A percentile compares a stretch with the other conserved stretches of the same genome.
Conservation (phyloP, 768 basidiomycete species). For the Mrakia blollopis region DNA sequence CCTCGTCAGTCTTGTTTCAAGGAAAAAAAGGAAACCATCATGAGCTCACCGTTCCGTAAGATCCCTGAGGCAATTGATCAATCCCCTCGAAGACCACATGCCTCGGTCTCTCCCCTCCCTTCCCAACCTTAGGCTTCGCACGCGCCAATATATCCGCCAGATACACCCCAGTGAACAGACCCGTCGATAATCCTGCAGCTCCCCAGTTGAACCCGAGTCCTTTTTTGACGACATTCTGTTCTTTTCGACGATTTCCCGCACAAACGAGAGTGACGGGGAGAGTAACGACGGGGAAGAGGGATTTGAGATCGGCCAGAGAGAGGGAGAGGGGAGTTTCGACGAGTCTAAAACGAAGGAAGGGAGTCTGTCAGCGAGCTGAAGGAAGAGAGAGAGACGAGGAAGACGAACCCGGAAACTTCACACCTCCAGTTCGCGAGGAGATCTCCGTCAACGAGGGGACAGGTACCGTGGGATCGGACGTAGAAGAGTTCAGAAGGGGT, state of each 20-base stretch:
- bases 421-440: slow-evolving; percentile 50
- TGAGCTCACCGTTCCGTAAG: slow-evolving; percentile 52
- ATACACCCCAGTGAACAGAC: slow-evolving; percentile 59
- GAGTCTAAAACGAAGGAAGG: slow-evolving; percentile 30
- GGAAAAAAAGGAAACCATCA: slow-evolving; percentile 37
- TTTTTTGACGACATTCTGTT: slow-evolving; percentile 60
- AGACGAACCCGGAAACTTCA: slow-evolving; percentile 47
- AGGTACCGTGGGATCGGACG: slow-evolving; percentile 62
- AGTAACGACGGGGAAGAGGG: slow-evolving; percentile 54
- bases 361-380: neutral
- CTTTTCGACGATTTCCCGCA: slow-evolving; percentile 62
- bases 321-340: slow-evolving; percentile 40
- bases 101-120: slow-evolving; percentile 42
- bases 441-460: slow-evolving; percentile 50
- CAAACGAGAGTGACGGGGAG: slow-evolving; percentile 60
- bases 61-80: slow-evolving; percentile 57
- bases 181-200: slow-evolving; percentile 48
- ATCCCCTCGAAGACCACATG: slow-evolving; percentile 60
- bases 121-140: slow-evolving; percentile 38
- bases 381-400: neutral
- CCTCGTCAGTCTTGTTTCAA: neutral
- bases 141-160: slow-evolving; percentile 55
- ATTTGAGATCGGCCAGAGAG: slow-evolving; percentile 50
- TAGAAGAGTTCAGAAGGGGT: slow-evolving; percentile 56
- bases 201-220: slow-evolving; percentile 49